Base-by-base conservation (phyloP, 2,329 filamentous ascomycete genomes). In the Teratosphaeria pseudoeucalypti region DNA sequence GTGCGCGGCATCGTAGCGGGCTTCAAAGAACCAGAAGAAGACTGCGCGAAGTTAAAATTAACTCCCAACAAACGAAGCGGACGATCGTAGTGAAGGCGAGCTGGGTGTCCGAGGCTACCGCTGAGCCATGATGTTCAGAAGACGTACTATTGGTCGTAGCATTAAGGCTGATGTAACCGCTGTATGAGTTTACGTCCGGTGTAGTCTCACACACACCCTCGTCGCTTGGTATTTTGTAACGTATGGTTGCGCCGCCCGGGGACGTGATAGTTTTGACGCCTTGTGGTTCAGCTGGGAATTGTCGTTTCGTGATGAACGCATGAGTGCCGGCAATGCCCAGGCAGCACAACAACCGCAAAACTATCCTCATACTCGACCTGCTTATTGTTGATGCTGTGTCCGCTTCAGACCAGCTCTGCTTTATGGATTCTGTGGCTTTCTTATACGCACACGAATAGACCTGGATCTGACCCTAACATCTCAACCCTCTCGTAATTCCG, bases 11-110 rank as follows among this genome's bases (percentile, higher is more conserved):
- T 81, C 76, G 12, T 32, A 2, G 57, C 82, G 78, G 10, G 82
- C 74, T 0, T 81, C 74, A 61, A 84, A 81, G 63, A 85, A 84
- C 66, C 82, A 85, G 80, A 81, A 83, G 68, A 85, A 85, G 68
- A 83, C 85, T 56, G 54, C 34, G 19, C 14, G 5, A 32, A 5
- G 29, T 32, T 32, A 32, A 32, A 32, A 6, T 7, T 5, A 32
- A 23, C 23, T 23, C 29, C 4, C 29, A 7, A 32, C 7, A 32
- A 32, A 32, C 29, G 29, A 32, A 32, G 29, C 29, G 29, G 29
- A 32, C 7, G 29, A 32, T 32, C 5, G 29, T 32, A 32, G 29
- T 32, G 29, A 32, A 32, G 29, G 29, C 29, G 29, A 32, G 29
- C 29, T 32, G 29, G 29, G 29, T 32, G 5, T 32, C 29, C 7